Percentiles rank a stretch among this genome's conserved stretches.
phyloP scores from a whole-genome alignment of 768 basidiomycete species.

The Exidia glandulosa region DNA sequence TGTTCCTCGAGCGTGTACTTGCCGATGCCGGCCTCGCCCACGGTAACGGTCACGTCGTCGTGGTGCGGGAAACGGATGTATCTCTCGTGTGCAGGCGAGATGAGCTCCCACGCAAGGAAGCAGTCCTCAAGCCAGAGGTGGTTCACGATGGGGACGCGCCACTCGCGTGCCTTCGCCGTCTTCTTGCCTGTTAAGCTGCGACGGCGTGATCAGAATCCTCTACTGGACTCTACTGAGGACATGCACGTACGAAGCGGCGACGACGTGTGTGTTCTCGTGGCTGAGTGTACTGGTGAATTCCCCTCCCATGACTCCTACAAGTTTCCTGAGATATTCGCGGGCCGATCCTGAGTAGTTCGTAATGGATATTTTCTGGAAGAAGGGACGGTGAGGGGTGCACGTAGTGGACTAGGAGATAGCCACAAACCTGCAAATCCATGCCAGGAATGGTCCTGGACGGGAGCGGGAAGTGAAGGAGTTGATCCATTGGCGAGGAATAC shows the following conservation, averaged over 20 bases:
- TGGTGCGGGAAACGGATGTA: conserved; percentile 62
- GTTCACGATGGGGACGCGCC: conserved; percentile 82
- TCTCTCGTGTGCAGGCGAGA: conserved; percentile 52
- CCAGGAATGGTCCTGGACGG: conserved; percentile 48
- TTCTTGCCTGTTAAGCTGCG: conserved; percentile 35
- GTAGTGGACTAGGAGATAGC: not conserved
- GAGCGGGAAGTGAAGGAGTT: conserved; percentile 77
- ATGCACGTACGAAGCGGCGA: conserved; percentile 67
- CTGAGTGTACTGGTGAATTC: conserved; percentile 77
- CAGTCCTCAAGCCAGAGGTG: conserved; percentile 91
- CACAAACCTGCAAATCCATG: conserved; percentile 39
- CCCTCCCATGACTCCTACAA: conserved; percentile 69
- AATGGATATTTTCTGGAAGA: conserved; percentile 57
- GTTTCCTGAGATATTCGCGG: conserved; percentile 77
- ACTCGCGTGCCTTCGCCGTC: conserved; percentile 58
- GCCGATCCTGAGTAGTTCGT: conserved; percentile 84
- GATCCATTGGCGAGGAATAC: conserved; percentile 53
- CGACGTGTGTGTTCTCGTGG: conserved; percentile 61
- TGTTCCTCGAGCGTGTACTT: not conserved
- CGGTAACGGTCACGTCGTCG: conserved; percentile 45
- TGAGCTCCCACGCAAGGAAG: conserved; percentile 64
- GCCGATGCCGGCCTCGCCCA: conserved; percentile 23
- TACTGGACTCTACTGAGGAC: not conserved
- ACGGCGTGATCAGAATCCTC: not conserved
- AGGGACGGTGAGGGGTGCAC: no score